phyloP scores from a whole-genome alignment of 2,329 filamentous ascomycete species.

The Proliferodiscus dingleyae region DNA sequence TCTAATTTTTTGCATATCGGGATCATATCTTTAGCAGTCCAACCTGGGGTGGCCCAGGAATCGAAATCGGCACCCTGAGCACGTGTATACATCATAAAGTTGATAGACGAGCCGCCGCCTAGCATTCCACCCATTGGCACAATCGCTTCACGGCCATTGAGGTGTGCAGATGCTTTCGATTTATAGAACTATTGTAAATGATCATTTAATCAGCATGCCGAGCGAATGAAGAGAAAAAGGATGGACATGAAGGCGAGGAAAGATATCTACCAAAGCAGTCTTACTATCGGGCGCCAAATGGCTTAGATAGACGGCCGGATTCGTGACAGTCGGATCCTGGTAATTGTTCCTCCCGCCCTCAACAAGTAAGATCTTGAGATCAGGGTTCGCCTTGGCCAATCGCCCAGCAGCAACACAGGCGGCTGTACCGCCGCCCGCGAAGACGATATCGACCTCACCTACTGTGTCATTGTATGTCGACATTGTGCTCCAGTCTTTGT shows the following conservation, averaged over 20 bases:
- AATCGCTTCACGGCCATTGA: conserved; percentile 41
- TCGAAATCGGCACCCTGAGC: conserved; percentile 45
- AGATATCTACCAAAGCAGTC: conserved; percentile 33
- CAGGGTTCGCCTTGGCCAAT: conserved; percentile 45
- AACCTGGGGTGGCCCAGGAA: conserved; percentile 48
- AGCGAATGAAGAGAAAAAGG: too few species aligned
- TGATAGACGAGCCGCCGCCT: conserved; percentile 58
- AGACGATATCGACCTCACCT: conserved; percentile 46
- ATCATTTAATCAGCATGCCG: background rate
- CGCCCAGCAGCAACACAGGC: conserved; percentile 46
- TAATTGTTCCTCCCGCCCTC: conserved; percentile 51
- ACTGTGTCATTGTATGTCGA: conserved; percentile 22
- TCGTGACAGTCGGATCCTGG: conserved; percentile 43
- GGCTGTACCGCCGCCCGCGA: conserved; percentile 46
- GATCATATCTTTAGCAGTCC: conserved; percentile 46
- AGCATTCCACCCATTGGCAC: conserved; percentile 44
- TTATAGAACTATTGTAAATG: conserved; percentile 43
- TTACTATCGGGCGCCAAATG: conserved; percentile 46
- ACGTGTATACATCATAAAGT: conserved; percentile 51
- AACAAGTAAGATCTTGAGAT: conserved; percentile 46
- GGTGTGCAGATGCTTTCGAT: conserved; percentile 39
- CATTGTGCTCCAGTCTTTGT: conserved; percentile 18
- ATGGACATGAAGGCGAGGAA: too few species aligned
- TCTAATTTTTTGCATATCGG: conserved; percentile 54
- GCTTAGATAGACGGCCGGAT: conserved; percentile 45